Base-by-base conservation (phyloP, 768 basidiomycete species). In the Gyrodon lividus region DNA sequence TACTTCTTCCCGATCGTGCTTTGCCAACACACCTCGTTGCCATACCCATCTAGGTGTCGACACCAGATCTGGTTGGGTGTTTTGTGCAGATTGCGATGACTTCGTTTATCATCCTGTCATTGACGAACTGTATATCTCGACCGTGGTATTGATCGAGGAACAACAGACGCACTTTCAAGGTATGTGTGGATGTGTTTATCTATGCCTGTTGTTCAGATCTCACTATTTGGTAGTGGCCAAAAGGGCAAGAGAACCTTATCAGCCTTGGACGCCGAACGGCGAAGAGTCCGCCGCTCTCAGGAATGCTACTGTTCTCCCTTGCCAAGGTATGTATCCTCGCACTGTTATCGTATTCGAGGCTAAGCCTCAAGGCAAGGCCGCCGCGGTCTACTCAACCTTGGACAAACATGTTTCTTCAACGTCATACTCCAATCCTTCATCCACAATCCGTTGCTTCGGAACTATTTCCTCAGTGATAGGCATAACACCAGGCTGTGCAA, bases 341-440 rank as follows among this genome's bases (percentile, higher is more conserved):
- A 47, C 24, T 20, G 28, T 26, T 14, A 42, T 26, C 8, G 38
- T 23, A 34, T 31, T 14, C 5, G 14, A 19, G 30, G 51, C 50
- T 22, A 59, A 19, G n/a, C n/a, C 35, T 34, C 33, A 30, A 40
- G 46, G 38, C 37, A 5, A 91, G 91, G 85, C 46, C 83, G 89
- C n/a, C 77, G 89, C 51, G 92, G 93, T 0, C 75, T 96, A 3
- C 72, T 92, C 38, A 95, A 96, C 67, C 81, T 96, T 0, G 92
- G 92, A 2, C 87, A 93, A 66, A 98, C 94, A 0, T 98, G 96
- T 64, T 98, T 93, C 72, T 78, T 98, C 59, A 96, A 92, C 57
- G 92, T 87, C 46, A 84, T 97, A 19, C 77, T 98, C 10, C 96
- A 98, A 68, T 83, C 82, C 12, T 86, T 98, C 60, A 75, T 90